Base-by-base conservation (phyloP, 345 rosid genomes). In the Linum lewisii region DNA sequence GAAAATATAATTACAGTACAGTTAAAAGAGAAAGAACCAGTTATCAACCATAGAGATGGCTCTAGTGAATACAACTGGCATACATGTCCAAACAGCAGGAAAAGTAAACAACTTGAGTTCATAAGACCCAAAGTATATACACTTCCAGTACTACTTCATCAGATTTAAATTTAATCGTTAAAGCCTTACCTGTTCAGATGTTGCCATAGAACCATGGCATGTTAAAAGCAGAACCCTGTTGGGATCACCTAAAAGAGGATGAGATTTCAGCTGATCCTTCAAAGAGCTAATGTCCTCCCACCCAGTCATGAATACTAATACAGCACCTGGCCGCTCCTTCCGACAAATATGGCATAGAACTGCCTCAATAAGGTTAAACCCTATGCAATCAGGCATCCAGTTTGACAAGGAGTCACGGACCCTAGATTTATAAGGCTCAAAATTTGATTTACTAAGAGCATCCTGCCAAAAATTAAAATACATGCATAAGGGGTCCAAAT, bases 141-240 rank as follows among this genome's bases (percentile, higher is more conserved):
- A 19, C 24, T 61, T 6, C 51, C 21, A 23, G 37, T 23, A 59
- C 15, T 21, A 0, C 34, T 25, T 60, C 45, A 4, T 16, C 16
- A 62, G 15, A 51, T 50, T 24, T 10, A 9, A 52, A 51, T 50
- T 24, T 10, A 9, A 52, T 52, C 3, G 24, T 19, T 15, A 20
- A 24, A 52, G 15, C 25, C 22, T 52, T 51, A 89, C 99, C 88
- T 87, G 99, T 68, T 93, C 99, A 64, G 96, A 81, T 62, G 92
- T 87, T 50, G 99, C 96, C 97, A 93, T 93, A 57, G 97, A 93
- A 73, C 99, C 99, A 66, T 93, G 99, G 55, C 99, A 93, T 55
- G 88, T 80, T 62, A 89, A 64, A 63, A 93, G 84, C 66, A 87
- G 74, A 63, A 93, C 88, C 74, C 99, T 84, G 73, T 87, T 93